Percentiles rank a stretch among this genome's conserved stretches.
Conservation (phyloP, 495 filamentous ascomycete species). For the Talaromyces ruber region DNA sequence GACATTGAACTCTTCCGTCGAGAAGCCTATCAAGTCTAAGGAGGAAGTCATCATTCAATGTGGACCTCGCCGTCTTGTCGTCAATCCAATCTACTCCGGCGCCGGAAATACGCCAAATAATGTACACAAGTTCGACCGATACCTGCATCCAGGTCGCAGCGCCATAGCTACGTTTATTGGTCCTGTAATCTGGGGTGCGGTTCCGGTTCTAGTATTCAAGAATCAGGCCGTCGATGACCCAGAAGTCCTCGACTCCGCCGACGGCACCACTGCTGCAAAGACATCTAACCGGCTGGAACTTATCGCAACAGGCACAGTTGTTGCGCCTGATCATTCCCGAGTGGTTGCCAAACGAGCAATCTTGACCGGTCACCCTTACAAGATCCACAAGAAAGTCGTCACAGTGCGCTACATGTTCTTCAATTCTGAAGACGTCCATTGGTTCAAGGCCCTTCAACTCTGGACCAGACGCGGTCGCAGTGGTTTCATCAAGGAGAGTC, state of each 20-base stretch:
- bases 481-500: conserved; percentile 84
- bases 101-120: conserved; percentile 81
- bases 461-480: conserved; percentile 87
- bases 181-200: conserved; percentile 85
- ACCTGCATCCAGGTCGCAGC: conserved; percentile 80
- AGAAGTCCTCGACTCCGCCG: conserved; percentile 30
- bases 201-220: conserved; percentile 83
- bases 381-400: conserved; percentile 95
- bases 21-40: conserved; percentile 75
- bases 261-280: conserved; percentile 19
- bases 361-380: conserved; percentile 91
- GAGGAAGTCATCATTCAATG: conserved; percentile 82
- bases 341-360: conserved; percentile 92
- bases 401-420: conserved; percentile 99
- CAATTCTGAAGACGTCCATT: conserved; percentile 85
- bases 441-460: conserved; percentile 92
- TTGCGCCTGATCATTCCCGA: conserved; percentile 67
- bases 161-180: conserved; percentile 87
- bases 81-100: conserved; percentile 86
- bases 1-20: conserved; percentile 62
- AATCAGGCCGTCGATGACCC: conserved; percentile 32
- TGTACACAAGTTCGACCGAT: conserved; percentile 94
- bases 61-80: conserved; percentile 73
- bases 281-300: conserved; percentile 47
- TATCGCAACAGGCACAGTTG: conserved; percentile 76